Base-by-base conservation (phyloP, 2,329 filamentous ascomycete genomes). In the Fusarium sp. region DNA sequence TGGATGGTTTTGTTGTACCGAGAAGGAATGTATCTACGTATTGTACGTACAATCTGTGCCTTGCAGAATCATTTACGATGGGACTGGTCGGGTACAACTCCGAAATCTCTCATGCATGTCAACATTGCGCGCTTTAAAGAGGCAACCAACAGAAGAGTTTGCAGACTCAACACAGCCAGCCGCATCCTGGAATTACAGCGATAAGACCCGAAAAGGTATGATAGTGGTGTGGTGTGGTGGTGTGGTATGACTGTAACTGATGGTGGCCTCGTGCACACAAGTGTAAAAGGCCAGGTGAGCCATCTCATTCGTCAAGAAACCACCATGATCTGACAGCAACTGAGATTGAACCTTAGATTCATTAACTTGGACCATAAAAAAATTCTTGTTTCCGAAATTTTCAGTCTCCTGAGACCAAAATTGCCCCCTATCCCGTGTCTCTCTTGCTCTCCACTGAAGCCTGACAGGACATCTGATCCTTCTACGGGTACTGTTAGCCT, bases 271-370 rank as follows among this genome's bases (percentile, higher is more conserved):
- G 62, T 71, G 67, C 63, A 65, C 22, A 44, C 49, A 27, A 52
- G 49, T 30, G 30, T 51, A 34, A 52, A 49, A 51, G 53, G 40
- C 45, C 54, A 66, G 69, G 49, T 67, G 53, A 70, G 65, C 54
- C 54, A 46, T 43, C 65, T 70, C 49, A 75, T 75, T 73, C 65
- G 73, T 65, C 32, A 25, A 44, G 45, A 43, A 57, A 53, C 45
- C 22, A 62, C 38, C 29, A 67, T 74, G 72, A 74, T 75, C 65
- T 74, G 73, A 74, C 71, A 64, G 70, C n/a, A 48, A 24, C 44
- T 64, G 53, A 68, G 57, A 63, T 65, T 61, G 53, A 63, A 30
- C 61, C 20, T 49, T 51, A 62, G 48, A 62, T 62, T 44, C 40
- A 54, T 58, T 32, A 43, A 45, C 30, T 34, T 30, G 22, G 56